Evolutionary conservation across 2,329 filamentous ascomycete genomes (phyloP).

Genomic region (Cyclaneusma minus): DNA sequence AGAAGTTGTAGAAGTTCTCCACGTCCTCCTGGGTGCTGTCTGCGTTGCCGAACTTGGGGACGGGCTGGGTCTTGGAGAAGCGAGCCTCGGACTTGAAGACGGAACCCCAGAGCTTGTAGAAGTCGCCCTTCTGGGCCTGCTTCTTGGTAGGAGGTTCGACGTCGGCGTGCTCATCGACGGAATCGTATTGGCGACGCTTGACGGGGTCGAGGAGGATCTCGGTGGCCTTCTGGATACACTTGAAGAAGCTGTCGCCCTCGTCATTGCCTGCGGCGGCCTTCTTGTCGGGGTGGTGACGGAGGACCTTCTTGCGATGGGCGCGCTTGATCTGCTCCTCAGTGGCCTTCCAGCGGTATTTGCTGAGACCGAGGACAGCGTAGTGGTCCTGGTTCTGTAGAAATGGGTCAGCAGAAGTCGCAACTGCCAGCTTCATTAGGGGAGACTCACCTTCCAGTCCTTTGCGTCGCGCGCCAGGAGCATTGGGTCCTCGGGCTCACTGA

Average conservation of each 20-base stretch:
- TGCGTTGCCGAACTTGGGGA: conserved; percentile 72
- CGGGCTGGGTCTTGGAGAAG: conserved; percentile 83
- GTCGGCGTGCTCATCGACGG: conserved; percentile 85
- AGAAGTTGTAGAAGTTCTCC: conserved; percentile 97
- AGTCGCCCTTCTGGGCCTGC: conserved; percentile 70
- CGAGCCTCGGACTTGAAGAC: conserved; percentile 86
- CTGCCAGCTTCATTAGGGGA: background rate
- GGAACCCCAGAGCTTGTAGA: conserved; percentile 84
- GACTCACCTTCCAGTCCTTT: conserved; percentile 94
- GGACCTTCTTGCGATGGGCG: conserved; percentile 98
- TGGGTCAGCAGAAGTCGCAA: conserved; percentile 6
- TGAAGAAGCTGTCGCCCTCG: conserved; percentile 98
- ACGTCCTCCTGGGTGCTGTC: conserved; percentile 80
- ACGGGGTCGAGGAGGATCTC: conserved; percentile 85
- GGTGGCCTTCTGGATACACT: conserved; percentile 97
- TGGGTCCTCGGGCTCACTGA: conserved; percentile 86
- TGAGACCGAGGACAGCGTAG: conserved; percentile 88
- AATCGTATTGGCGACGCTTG: conserved; percentile 91
- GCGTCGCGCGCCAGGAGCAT: conserved; percentile 84
- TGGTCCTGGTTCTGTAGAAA: conserved; percentile 69
- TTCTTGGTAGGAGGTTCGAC: conserved; percentile 90
- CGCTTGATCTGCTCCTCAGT: conserved; percentile 98
- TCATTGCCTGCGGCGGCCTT: conserved; percentile 77
- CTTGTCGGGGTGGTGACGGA: conserved; percentile 98
- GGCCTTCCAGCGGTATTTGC: conserved; percentile 81